Conservation (phyloP, 2,329 filamentous ascomycete genomes). For the Aspergillus unguis region DNA sequence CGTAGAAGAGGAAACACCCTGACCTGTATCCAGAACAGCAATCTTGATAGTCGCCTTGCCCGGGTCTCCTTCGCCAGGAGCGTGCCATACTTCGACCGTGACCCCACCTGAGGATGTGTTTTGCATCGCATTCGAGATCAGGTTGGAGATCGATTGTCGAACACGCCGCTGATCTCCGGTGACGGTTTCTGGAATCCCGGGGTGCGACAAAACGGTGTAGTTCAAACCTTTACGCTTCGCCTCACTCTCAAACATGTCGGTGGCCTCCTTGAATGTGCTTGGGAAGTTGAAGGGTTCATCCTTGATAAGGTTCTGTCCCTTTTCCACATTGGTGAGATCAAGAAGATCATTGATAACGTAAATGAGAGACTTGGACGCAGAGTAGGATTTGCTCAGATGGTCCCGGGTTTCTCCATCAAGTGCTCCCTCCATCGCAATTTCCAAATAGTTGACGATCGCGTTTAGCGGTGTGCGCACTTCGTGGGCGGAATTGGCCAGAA, state of each 20-base stretch:
- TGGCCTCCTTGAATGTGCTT: constrained; percentile 71
- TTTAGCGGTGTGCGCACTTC: constrained; percentile 89
- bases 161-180: constrained; percentile 75
- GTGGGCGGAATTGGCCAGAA: constrained; percentile 85
- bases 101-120: constrained; percentile 68
- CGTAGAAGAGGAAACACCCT: constrained; percentile 57
- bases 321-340: constrained; percentile 83
- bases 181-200: constrained; percentile 65
- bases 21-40: constrained; percentile 70
- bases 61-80: constrained; percentile 43
- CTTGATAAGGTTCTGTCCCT: constrained; percentile 73
- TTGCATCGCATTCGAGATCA: constrained; percentile 81
- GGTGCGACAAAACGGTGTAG: constrained; percentile 66
- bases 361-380: constrained; percentile 85
- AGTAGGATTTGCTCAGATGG: constrained; percentile 79
- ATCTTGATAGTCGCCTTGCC: constrained; percentile 67
- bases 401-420: constrained; percentile 81
- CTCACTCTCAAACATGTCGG: constrained; percentile 69
- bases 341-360: constrained; percentile 92
- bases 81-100: constrained; percentile 65
- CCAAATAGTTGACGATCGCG: constrained; percentile 90
- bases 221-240: constrained; percentile 70
- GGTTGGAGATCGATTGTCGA: constrained; percentile 77
- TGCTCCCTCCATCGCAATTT: constrained; percentile 79
- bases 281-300: constrained; percentile 74